Evolutionary conservation across 441 rosid species (phyloP), one percentile per base, ranked within the genome.

Genomic region (Erodium chrysanthum): DNA sequence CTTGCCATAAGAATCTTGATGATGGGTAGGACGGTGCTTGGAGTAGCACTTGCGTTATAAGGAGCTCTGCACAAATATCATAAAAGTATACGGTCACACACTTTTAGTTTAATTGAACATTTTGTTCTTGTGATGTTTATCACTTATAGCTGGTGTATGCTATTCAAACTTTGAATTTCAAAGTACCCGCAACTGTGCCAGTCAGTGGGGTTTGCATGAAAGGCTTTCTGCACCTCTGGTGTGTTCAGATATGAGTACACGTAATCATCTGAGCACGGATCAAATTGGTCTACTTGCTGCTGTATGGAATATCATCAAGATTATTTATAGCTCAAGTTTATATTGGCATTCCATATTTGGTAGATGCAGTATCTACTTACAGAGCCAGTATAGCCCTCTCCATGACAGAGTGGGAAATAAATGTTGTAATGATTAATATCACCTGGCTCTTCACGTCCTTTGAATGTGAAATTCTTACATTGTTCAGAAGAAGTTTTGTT

Each of bases 331-430:
- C 14, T 21, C 61, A 20, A 56, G 12, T 56, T 56, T 52, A 20
- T 56, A 56, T 8, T 21, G 27, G 7, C 12, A 9, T 20, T 20
- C 7, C 61, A 18, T 56, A 54, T 54, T 54, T 20, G 60, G 60
- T 17, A 18, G 60, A 58, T 31, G 23, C 61, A 54, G 5, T 5
- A 18, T 50, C 52, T n/a, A 40, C 75, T 72, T 75, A 22, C 74
- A 4, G 70, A 71, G 67, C 27, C 69, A 10, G 9, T 35, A 4
- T 25, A 29, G 21, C 29, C 17, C 2, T 11, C 37, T 27, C 68
- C 8, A 50, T 69, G 17, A 74, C 82, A 82, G 7, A 44, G 9
- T 2, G 80, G 81, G 20, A 72, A 68, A 42, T 73, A 82, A 15
- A 82, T 73, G 52, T 75, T 68, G 66, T 73, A 75, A 2, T 27